Evolutionary conservation across 257 asterid genomes (phyloP), one percentile per base, ranked within the genome.

Genomic region (Coffea canephora): DNA sequence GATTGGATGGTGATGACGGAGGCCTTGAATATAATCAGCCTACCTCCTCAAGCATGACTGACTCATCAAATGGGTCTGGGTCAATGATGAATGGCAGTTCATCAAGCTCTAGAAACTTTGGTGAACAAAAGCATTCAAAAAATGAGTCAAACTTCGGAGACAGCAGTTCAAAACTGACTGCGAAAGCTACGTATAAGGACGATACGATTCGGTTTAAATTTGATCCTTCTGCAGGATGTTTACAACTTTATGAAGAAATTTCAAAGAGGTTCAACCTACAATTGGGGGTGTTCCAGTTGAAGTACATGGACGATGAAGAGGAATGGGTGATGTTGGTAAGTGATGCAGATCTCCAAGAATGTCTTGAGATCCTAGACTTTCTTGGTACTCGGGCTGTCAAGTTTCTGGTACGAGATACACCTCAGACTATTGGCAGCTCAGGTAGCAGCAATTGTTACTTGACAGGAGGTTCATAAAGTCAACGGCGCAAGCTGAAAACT

Each of bases 241-340:
- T 77, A 65, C 87, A 85, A 73, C 86, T 95, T 62, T 91, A 89
- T 41, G 95, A 90, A 83, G 96, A 89, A 86, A 87, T 93, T 78
- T 95, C 92, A 4, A 89, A 78, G 85, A 90, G 98, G 85, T 93
- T 91, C 87, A 84, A 85, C 76, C 90, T 95, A 41, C 91, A 81
- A 66, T 75, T 71, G 1, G 99, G 94, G 59, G 87, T 85, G 4
- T 91, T 95, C 84, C 97, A 93, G 49, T 94, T 95, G 86, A 90
- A 92, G 86, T 92, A 95, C 86, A 83, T 91, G 71, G 99, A 95
- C 1, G 98, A 95, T 16, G 98, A 95, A 83, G 89, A 88, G 86
- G 99, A 95, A 90, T 93, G 98, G 99, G 97, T 95, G 86, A 77
- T 93, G 92, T 85, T 95, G 92, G 94, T 89, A 86, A 93, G 79